Conservation (phyloP, 495 filamentous ascomycete species). For the Trichoderma virens region DNA sequence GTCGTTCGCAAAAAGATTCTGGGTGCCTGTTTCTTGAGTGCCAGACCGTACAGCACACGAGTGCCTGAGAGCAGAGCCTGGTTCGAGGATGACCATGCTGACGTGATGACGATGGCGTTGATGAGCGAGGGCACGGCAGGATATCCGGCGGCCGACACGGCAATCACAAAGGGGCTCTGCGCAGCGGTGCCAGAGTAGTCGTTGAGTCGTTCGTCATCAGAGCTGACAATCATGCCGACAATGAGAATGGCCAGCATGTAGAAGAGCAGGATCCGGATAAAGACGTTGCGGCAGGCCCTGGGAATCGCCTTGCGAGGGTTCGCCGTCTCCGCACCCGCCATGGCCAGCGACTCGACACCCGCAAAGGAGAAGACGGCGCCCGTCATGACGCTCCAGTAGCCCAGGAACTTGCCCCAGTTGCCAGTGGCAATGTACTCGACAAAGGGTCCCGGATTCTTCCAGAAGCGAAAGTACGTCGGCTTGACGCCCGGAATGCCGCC, state of each 20-base stretch:
- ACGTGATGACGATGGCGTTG: constrained; percentile 60
- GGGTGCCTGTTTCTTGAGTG: constrained; percentile 50
- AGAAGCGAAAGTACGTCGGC: constrained; percentile 50
- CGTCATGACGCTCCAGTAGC: constrained; percentile 58
- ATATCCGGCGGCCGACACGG: constrained; percentile 57
- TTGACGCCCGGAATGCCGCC: constrained; percentile 56
- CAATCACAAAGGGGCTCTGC: constrained; percentile 61
- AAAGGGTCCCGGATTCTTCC: constrained; percentile 56
- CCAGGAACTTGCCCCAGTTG: constrained; percentile 55
- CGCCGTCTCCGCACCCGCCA: constrained; percentile 72
- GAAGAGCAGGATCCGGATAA: constrained; percentile 83
- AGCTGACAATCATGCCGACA: constrained; percentile 46
- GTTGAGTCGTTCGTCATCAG: constrained; percentile 29
- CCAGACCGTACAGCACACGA: constrained; percentile 57
- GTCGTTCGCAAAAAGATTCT: constrained; percentile 48
- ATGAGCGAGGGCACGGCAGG: constrained; percentile 59
- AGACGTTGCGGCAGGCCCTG: constrained; percentile 68
- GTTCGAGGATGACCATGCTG: constrained; percentile 53
- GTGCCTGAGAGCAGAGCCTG: constrained; percentile 55
- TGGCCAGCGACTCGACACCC: constrained; percentile 64
- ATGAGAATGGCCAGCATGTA: constrained; percentile 60
- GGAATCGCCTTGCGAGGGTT: constrained; percentile 74
- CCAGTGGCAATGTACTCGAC: constrained; percentile 45
- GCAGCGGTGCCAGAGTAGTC: constrained; percentile 36
- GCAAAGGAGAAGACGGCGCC: constrained; percentile 60